These are phyloP conservation scores for Hysterium pulicare DNA, from an alignment of 2,329 filamentous ascomycete genomes.

Conservation along the genomic window DNA sequence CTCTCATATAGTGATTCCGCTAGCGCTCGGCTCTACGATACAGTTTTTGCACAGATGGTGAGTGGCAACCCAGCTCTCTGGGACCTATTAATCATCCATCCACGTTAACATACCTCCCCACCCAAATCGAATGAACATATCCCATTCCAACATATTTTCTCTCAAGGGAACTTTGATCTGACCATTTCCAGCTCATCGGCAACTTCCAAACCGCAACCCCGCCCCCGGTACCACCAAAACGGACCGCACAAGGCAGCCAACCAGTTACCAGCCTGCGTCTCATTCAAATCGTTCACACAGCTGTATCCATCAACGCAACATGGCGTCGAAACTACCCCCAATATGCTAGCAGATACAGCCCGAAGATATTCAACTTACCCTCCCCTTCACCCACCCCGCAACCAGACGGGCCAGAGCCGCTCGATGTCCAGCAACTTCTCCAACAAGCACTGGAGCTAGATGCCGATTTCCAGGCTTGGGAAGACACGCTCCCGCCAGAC, in stretches of 20 bases:
- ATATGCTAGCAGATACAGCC: background rate
- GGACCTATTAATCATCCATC: slow-evolving; percentile 14
- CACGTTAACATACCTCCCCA: slow-evolving; percentile 13
- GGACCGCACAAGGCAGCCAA: background rate
- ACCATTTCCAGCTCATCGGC: background rate
- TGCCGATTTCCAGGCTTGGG: slow-evolving; percentile 24
- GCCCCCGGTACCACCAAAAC: background rate
- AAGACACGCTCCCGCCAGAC: slow-evolving; percentile 12
- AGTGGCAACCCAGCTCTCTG: slow-evolving; percentile 1
- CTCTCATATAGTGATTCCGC: slow-evolving; percentile 21
- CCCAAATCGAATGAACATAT: background rate
- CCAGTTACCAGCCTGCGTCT: background rate
- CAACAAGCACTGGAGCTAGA: slow-evolving; percentile 26
- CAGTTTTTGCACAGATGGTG: slow-evolving; percentile 25
- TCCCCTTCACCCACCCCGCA: too few relatives aligned
- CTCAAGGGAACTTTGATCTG: background rate
- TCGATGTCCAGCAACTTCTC: slow-evolving; percentile 17
- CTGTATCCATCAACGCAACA: background rate
- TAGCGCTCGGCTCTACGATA: slow-evolving; percentile 26
- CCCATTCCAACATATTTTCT: background rate
- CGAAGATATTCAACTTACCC: too few relatives aligned
- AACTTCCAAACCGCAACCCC: background rate
- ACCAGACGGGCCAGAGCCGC: slow-evolving; percentile 17
- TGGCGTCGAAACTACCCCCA: background rate
- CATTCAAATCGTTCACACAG: background rate